Conservation (phyloP, 495 filamentous ascomycete genomes). For the Schizothecium vesticola region DNA sequence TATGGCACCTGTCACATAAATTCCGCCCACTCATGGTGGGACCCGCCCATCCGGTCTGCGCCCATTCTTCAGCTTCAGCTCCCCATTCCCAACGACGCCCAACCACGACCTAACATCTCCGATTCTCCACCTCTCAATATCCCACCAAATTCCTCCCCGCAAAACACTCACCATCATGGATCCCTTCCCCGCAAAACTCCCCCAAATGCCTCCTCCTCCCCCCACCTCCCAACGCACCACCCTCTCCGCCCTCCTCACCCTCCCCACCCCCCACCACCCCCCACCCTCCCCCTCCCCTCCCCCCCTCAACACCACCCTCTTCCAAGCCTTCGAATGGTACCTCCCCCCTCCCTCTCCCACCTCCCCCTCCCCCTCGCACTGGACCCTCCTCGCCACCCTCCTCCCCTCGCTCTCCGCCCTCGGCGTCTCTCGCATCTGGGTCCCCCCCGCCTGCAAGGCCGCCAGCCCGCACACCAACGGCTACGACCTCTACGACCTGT, state of each 20-base stretch:
- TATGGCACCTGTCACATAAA: background rate
- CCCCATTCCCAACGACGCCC: background rate
- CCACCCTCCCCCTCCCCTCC: conserved; percentile 2
- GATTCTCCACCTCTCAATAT: background rate
- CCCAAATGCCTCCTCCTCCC: conserved; percentile 9
- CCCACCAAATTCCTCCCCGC: background rate
- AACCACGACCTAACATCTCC: background rate
- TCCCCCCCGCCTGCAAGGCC: conserved; percentile 72
- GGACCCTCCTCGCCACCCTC: conserved; percentile 49
- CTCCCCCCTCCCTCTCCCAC: conserved; percentile 56
- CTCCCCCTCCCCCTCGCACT: conserved; percentile 58
- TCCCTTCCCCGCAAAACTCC: background rate
- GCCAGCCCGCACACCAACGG: conserved; percentile 58
- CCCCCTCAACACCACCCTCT: conserved; percentile 52
- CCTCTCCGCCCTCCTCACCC: conserved; percentile 5
- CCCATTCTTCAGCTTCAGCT: background rate
- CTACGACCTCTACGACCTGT: conserved; percentile 74
- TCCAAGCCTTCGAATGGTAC: conserved; percentile 78
- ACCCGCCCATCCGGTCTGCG: background rate
- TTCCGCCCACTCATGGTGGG: background rate
- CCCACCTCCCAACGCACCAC: conserved; percentile 19
- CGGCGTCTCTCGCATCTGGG: conserved; percentile 64
- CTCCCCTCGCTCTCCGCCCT: conserved; percentile 52
- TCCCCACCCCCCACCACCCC: conserved; percentile 16
- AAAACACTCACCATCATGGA: background rate